A percentile compares a stretch with the other conserved stretches of the same genome.
Evolutionary conservation across 2,329 filamentous ascomycete genomes (phyloP).

Genomic region (Hirsutella minnesotensis): DNA sequence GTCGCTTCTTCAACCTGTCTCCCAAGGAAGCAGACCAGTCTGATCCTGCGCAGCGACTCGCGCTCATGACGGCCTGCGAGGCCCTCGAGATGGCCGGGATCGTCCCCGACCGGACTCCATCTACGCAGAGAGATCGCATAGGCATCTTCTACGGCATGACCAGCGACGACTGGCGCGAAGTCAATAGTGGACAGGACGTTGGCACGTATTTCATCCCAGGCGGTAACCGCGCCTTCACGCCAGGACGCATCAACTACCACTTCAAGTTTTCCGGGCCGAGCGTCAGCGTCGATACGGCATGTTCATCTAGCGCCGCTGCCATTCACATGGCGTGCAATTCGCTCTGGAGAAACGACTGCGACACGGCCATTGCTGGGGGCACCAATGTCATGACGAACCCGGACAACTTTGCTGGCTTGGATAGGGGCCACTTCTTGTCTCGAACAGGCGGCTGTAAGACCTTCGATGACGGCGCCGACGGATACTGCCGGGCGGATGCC

Average conservation of each 20-base stretch:
- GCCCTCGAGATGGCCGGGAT: slow-evolving; percentile 40
- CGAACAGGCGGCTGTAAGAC: slow-evolving; percentile 31
- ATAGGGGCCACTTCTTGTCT: slow-evolving; percentile 54
- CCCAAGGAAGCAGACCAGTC: neutral
- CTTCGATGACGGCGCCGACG: slow-evolving; percentile 49
- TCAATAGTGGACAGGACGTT: neutral
- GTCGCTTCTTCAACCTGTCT: slow-evolving; percentile 36
- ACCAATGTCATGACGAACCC: slow-evolving; percentile 55
- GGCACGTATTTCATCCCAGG: slow-evolving; percentile 2
- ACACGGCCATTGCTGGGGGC: slow-evolving; percentile 52
- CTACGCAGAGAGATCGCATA: neutral
- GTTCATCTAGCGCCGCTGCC: neutral
- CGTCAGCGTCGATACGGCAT: slow-evolving; percentile 5
- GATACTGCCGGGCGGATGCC: slow-evolving; percentile 42
- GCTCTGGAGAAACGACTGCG: slow-evolving; percentile 18
- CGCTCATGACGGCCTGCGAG: slow-evolving; percentile 41
- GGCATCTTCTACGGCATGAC: slow-evolving; percentile 1
- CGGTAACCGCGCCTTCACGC: neutral
- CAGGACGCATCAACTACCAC: slow-evolving; percentile 3
- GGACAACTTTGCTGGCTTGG: slow-evolving; percentile 52
- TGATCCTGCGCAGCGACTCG: slow-evolving; percentile 40
- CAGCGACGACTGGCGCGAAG: slow-evolving; percentile 3
- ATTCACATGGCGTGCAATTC: slow-evolving; percentile 2
- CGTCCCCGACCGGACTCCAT: slow-evolving; percentile 10
- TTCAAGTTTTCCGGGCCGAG: slow-evolving; percentile 4